These are phyloP conservation scores for Cinnamomum chago DNA, from an alignment of 164 flowering plant species.

Conservation along the genomic window DNA sequence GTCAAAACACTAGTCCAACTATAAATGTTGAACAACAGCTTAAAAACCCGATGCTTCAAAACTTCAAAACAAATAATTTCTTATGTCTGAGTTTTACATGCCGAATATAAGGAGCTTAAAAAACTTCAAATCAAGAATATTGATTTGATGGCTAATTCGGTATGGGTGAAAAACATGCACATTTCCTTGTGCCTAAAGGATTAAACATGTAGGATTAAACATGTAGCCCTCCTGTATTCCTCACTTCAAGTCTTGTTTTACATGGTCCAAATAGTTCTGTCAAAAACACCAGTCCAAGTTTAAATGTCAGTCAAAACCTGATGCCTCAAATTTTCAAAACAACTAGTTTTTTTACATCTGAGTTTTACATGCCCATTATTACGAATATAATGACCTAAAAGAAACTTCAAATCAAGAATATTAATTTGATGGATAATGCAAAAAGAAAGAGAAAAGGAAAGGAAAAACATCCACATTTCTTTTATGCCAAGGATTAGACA, in stretches of 20 bases:
- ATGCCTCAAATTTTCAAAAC: not conserved
- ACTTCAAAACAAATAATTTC: not conserved
- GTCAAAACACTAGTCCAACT: slow-evolving; percentile 18
- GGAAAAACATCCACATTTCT: no score
- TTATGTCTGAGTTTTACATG: not conserved
- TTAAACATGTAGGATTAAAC: no score
- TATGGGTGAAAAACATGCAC: no score
- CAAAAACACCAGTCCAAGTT: slow-evolving; percentile 12
- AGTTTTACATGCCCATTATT: not conserved
- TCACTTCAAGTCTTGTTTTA: slow-evolving; percentile 24
- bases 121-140: not conserved
- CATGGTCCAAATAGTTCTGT: slow-evolving; percentile 56
- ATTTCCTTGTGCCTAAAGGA: no score
- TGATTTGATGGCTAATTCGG: no score
- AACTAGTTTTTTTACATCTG: no score
- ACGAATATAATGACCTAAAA: not conserved
- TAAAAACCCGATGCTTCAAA: not conserved
- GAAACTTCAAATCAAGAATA: no score
- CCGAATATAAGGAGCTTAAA: not conserved
- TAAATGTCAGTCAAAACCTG: not conserved
- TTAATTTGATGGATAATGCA: no score
- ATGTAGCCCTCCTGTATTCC: not conserved
- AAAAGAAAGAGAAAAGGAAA: no score
- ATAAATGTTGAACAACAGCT: not conserved
- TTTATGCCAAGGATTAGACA: no score